Percentiles rank a stretch among this genome's conserved stretches.
Conservation (phyloP, 305 asterid species). For the Solanum hybrid region DNA sequence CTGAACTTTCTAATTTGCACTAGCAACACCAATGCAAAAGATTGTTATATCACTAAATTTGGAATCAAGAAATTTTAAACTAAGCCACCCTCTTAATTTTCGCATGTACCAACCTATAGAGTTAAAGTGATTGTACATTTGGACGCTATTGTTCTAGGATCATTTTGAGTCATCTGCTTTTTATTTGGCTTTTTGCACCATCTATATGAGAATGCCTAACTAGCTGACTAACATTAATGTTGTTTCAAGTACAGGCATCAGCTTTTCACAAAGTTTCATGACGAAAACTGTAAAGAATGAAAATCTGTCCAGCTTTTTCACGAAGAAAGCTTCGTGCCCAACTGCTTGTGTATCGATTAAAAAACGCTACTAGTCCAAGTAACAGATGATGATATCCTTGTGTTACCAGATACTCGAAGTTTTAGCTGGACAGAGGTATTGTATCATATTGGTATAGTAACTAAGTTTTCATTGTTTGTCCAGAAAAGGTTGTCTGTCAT, state of each 20-base stretch:
- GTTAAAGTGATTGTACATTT: neutral
- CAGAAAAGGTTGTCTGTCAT: neutral
- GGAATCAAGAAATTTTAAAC: neutral
- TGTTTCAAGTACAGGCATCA: constrained; percentile 16
- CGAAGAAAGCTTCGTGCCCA: neutral
- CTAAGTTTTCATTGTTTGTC: neutral
- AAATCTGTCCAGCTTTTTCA: neutral
- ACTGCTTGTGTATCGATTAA: neutral
- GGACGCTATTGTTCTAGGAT: neutral
- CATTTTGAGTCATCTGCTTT: neutral
- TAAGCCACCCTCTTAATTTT: neutral
- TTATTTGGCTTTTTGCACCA: neutral
- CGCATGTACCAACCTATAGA: neutral
- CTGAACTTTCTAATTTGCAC: neutral
- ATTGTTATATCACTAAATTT: neutral
- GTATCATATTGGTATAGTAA: neutral
- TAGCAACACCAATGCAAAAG: neutral
- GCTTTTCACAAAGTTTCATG: constrained; percentile 11
- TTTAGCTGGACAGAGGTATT: neutral
- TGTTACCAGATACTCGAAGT: neutral
- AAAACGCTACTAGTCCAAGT: neutral
- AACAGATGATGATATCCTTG: neutral
- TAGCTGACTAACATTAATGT: neutral
- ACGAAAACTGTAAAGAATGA: neutral
- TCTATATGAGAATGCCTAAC: neutral